phyloP scores from a whole-genome alignment of 2,329 filamentous ascomycete genomes.

The Claviceps maximensis region DNA sequence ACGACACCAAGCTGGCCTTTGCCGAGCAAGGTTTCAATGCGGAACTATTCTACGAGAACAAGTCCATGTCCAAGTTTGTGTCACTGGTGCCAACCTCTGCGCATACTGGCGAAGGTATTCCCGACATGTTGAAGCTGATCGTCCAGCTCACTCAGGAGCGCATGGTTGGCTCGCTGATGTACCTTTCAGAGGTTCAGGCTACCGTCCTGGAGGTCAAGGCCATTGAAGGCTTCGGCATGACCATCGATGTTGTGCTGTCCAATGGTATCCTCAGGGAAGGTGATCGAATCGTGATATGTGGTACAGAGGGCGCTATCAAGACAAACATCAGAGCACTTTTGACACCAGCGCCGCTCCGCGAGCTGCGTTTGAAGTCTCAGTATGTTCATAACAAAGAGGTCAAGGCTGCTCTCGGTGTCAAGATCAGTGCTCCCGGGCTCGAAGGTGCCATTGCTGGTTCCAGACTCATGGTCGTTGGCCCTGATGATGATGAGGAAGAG shows the following conservation, averaged over 20 bases:
- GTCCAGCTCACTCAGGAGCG: slow-evolving; percentile 87
- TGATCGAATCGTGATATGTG: slow-evolving; percentile 87
- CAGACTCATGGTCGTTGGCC: slow-evolving; percentile 81
- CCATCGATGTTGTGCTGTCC: slow-evolving; percentile 90
- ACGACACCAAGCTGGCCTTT: slow-evolving; percentile 86
- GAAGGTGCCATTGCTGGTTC: slow-evolving; percentile 96
- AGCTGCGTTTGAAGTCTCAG: slow-evolving; percentile 84
- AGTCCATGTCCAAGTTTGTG: slow-evolving; percentile 85
- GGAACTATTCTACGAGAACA: slow-evolving; percentile 94
- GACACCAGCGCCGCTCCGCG: slow-evolving; percentile 84
- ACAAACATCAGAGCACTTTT: slow-evolving; percentile 92
- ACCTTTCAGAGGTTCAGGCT: slow-evolving; percentile 92
- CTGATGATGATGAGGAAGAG: slow-evolving; percentile 93
- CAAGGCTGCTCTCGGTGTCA: slow-evolving; percentile 95
- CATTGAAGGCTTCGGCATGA: slow-evolving; percentile 96
- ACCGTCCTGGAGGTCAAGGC: slow-evolving; percentile 98
- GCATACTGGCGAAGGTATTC: slow-evolving; percentile 97
- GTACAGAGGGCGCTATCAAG: slow-evolving; percentile 88
- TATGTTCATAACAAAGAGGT: slow-evolving; percentile 99
- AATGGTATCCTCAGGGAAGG: slow-evolving; percentile 93
- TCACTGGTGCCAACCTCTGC: slow-evolving; percentile 96
- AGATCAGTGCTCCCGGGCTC: slow-evolving; percentile 92
- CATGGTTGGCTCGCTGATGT: slow-evolving; percentile 96
- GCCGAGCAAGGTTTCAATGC: slow-evolving; percentile 96
- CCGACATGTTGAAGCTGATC: slow-evolving; percentile 95